Conservation (phyloP, 1,284 basidiomycete species). For the Athelia sp. region DNA sequence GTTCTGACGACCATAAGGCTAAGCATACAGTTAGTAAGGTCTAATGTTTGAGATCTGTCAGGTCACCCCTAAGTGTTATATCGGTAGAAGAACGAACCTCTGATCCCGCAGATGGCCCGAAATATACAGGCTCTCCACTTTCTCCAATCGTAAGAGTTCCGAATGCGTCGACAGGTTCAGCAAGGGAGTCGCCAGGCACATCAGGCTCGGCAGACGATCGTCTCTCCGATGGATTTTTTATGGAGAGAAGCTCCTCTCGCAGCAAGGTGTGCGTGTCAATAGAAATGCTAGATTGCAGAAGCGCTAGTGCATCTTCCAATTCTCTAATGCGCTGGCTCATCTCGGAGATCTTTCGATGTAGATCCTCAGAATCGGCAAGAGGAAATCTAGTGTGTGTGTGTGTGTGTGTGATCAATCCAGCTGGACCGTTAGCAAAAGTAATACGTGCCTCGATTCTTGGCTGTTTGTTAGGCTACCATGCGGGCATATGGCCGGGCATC, state of each 20-base stretch:
- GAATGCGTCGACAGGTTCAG: conserved; percentile 35
- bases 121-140: too few species aligned
- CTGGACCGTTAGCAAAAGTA: too few species aligned
- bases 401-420: too few species aligned
- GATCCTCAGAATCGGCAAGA: conserved; percentile 63
- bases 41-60: too few species aligned
- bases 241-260: conserved; percentile 51
- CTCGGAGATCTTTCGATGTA: conserved; percentile 63
- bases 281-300: conserved; percentile 57
- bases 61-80: too few species aligned
- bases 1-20: too few species aligned
- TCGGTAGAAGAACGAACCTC: too few species aligned
- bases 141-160: conserved; percentile 32
- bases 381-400: conserved; percentile 49
- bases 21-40: too few species aligned
- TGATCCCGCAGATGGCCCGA: too few species aligned
- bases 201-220: conserved; percentile 17
- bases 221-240: conserved; percentile 53
- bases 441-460: conserved; percentile 14
- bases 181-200: too few species aligned
- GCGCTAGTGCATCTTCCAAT: conserved; percentile 62
- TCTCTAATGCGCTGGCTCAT: conserved; percentile 72
- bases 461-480: conserved; percentile 20
- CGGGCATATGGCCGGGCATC: conserved; percentile 31
- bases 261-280: conserved; percentile 59